Conservation (phyloP, 208 protist species). For the Leishmania lainsoni region DNA sequence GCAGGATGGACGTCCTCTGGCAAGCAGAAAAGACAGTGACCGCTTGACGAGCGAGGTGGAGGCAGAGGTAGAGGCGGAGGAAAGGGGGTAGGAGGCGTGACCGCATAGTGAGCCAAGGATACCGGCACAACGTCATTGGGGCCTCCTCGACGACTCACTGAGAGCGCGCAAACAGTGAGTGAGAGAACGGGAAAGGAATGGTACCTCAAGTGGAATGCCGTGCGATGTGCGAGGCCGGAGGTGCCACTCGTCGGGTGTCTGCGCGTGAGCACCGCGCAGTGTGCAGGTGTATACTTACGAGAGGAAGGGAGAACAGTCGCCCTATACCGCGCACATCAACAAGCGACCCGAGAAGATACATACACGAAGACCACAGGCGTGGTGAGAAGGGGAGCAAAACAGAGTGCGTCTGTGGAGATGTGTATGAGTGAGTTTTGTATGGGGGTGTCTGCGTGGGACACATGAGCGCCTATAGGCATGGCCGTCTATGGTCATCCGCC, state of each 20-base stretch:
- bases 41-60: neutral
- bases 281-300: neutral
- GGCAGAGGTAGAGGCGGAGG: neutral
- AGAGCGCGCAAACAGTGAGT: neutral
- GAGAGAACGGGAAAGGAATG: neutral
- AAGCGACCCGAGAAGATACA: neutral
- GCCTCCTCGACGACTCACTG: neutral
- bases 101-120: neutral
- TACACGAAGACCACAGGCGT: neutral
- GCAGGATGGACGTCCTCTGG: neutral
- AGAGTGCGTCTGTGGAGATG: neutral
- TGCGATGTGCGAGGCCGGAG: neutral
- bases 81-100: neutral
- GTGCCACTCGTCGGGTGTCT: neutral
- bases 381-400: neutral
- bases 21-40: neutral
- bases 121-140: neutral
- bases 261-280: neutral
- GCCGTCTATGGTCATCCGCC: neutral
- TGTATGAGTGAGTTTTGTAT: neutral
- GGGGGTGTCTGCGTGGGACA: neutral
- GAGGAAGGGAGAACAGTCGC: neutral
- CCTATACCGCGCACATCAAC: neutral
- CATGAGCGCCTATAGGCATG: neutral
- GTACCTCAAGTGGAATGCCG: neutral